Conservation (phyloP, 2,329 filamentous ascomycete species). For the Talaromyces piceae region DNA sequence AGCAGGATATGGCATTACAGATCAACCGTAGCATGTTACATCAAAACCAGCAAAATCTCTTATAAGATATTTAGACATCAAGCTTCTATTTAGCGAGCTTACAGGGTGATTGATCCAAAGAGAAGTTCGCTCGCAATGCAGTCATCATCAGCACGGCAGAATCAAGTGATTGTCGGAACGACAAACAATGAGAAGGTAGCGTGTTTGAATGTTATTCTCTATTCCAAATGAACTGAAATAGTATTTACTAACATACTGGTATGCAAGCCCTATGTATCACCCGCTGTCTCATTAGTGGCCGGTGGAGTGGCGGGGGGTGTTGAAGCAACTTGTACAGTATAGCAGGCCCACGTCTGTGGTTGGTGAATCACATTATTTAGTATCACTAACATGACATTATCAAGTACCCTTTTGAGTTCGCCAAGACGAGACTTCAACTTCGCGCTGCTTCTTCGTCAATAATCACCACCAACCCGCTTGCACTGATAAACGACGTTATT, state of each 20-base stretch:
- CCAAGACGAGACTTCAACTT: constrained; percentile 59
- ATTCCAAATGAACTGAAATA: neutral
- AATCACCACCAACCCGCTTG: constrained; percentile 50
- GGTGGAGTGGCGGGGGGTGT: constrained; percentile 48
- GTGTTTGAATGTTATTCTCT: neutral
- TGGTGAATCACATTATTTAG: too few species aligned
- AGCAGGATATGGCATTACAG: too few species aligned
- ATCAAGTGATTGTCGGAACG: neutral
- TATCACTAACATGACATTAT: neutral
- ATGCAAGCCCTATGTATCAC: constrained; percentile 21
- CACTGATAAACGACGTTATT: constrained; percentile 49
- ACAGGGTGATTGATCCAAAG: too few species aligned
- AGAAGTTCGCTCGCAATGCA: neutral
- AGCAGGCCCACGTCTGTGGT: too few species aligned
- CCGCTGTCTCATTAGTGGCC: constrained; percentile 42
- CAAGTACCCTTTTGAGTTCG: constrained; percentile 60
- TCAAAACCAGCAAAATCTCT: too few species aligned
- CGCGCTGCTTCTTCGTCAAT: constrained; percentile 17
- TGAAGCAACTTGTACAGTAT: constrained; percentile 45
- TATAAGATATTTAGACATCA: too few species aligned
- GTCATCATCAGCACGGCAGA: neutral
- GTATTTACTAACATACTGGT: neutral
- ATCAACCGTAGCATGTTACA: too few species aligned
- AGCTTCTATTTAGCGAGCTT: too few species aligned
- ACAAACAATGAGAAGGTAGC: neutral